phyloP scores from a whole-genome alignment of 73 alveolate species.

The Paramecium bursaria region DNA sequence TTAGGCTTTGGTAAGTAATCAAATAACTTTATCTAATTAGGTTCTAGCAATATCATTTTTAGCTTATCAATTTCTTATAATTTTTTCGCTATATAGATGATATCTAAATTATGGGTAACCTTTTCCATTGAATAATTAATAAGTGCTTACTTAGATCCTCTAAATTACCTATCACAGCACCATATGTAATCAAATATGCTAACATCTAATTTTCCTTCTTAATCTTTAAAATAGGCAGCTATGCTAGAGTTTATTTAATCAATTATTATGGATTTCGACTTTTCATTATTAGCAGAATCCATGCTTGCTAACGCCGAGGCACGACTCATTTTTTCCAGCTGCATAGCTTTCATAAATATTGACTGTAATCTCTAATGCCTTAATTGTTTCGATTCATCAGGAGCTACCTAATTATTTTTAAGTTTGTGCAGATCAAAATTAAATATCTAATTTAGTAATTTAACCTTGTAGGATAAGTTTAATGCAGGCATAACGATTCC shows the following conservation, averaged over 20 bases:
- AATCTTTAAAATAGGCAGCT: neutral
- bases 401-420: neutral
- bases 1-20: conserved; percentile 64
- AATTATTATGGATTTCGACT: neutral
- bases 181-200: conserved; percentile 8
- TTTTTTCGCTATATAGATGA: conserved; percentile 48
- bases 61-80: conserved; percentile 57
- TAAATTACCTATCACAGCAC: too few species aligned
- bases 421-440: neutral
- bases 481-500: neutral
- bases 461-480: conserved; percentile 19
- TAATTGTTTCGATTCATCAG: neutral
- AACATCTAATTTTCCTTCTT: conserved; percentile 2
- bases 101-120: conserved; percentile 44
- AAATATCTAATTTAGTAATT: neutral
- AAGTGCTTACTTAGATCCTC: conserved; percentile 43
- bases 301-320: neutral
- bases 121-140: conserved; percentile 51
- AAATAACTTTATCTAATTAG: conserved; percentile 59
- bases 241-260: conserved; percentile 10
- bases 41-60: conserved; percentile 38
- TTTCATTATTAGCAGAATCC: conserved; percentile 7
- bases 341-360: neutral
- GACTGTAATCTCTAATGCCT: conserved; percentile 3
- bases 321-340: conserved; percentile 15